phyloP scores from a whole-genome alignment of 176 grass and related monocot species.

The Musa beccarii region DNA sequence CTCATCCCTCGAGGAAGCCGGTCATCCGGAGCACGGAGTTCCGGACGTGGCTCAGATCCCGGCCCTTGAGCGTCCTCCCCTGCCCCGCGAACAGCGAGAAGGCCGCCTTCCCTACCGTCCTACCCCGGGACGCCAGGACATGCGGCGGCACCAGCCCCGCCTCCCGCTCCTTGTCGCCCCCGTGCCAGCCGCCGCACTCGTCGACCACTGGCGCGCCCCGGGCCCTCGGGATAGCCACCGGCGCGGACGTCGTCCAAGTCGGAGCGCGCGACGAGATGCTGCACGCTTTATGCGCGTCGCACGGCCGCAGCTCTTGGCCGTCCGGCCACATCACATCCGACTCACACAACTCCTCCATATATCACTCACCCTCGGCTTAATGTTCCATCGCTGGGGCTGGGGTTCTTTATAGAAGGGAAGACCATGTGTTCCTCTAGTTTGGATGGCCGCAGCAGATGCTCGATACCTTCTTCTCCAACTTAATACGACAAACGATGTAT shows the following conservation, averaged over 20 bases:
- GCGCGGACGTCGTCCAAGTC: neutral
- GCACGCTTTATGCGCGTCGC: neutral
- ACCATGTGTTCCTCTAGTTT: no score
- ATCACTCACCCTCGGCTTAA: no score
- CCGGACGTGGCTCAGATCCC: slow-evolving; percentile 56
- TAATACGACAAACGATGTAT: no score
- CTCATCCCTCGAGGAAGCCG: slow-evolving; percentile 70
- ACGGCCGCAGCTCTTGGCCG: neutral
- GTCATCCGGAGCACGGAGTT: slow-evolving; percentile 64
- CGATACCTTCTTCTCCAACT: no score
- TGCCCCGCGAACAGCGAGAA: slow-evolving; percentile 54
- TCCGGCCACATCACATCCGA: slow-evolving; percentile 55
- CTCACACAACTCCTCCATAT: slow-evolving; percentile 34
- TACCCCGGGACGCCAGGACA: slow-evolving; percentile 42
- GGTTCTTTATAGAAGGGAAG: no score
- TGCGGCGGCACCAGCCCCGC: slow-evolving; percentile 47
- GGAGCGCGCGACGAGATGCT: neutral
- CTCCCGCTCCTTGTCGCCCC: slow-evolving; percentile 11
- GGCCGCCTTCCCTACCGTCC: slow-evolving; percentile 10
- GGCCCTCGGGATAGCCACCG: neutral
- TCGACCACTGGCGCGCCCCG: neutral
- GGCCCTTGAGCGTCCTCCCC: slow-evolving; percentile 43
- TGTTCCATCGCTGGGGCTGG: no score
- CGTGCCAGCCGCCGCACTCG: neutral
- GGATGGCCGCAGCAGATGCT: no score